Evolutionary conservation across 202 grass and related monocot genomes (phyloP).

Genomic region (Schoenoplectus tabernaemontani): DNA sequence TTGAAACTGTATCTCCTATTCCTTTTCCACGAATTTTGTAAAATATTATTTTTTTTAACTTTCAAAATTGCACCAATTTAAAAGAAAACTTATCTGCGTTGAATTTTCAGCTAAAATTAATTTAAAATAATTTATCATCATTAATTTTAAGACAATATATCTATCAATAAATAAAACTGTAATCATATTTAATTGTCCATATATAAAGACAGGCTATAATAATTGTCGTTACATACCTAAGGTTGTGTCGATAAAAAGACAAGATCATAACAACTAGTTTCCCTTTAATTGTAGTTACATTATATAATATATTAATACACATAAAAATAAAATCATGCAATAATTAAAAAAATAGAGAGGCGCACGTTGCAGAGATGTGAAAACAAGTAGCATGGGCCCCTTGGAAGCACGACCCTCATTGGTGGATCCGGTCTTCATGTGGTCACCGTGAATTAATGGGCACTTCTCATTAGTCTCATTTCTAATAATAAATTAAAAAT

Average conservation of each 20-base stretch:
- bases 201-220: background rate
- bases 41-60: background rate
- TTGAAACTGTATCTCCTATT: background rate
- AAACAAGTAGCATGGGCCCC: constrained; percentile 9
- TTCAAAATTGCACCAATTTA: background rate
- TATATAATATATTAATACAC: background rate
- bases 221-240: too few species aligned
- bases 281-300: background rate
- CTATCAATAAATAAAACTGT: background rate
- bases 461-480: background rate
- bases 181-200: background rate
- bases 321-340: background rate
- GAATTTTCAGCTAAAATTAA: background rate
- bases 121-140: background rate
- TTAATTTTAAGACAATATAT: background rate
- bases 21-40: background rate
- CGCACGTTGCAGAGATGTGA: constrained; percentile 27
- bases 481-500: background rate
- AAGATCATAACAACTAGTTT: background rate
- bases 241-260: background rate
- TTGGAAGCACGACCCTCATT: constrained; percentile 24
- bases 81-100: background rate
- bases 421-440: constrained; percentile 57
- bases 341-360: background rate
- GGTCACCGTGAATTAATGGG: constrained; percentile 36